phyloP scores from a whole-genome alignment of 352 stramenopile species.

The Phytophthora idaei region DNA sequence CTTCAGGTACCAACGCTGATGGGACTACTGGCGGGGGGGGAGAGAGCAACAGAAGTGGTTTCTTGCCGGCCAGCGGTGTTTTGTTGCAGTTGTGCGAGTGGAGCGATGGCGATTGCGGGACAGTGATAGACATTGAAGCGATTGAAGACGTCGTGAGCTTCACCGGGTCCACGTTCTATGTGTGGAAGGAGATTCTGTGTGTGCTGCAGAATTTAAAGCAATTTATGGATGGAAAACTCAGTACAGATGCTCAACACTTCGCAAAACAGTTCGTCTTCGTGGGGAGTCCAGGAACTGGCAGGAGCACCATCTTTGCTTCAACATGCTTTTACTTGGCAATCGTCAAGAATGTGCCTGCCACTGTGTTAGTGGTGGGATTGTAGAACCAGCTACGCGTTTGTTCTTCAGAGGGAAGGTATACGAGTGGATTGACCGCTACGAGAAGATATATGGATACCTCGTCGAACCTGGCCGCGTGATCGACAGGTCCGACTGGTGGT shows the following conservation, averaged over 20 bases:
- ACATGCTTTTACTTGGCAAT: constrained; percentile 15
- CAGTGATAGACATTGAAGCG: background rate
- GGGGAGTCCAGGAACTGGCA: constrained; percentile 19
- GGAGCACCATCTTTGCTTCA: constrained; percentile 17
- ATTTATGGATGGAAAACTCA: background rate
- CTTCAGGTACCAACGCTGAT: background rate
- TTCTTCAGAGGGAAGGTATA: background rate
- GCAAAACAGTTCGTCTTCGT: constrained; percentile 14
- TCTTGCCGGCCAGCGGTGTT: background rate
- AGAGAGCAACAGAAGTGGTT: background rate
- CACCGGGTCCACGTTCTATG: background rate
- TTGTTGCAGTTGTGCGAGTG: background rate
- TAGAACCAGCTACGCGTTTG: background rate
- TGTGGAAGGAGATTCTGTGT: background rate
- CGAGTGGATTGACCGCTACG: background rate
- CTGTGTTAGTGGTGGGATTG: background rate
- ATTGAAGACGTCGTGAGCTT: background rate
- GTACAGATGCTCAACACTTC: background rate
- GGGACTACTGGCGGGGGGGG: background rate
- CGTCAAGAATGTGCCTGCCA: background rate
- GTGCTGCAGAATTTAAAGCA: constrained; percentile 15
- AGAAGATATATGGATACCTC: background rate
- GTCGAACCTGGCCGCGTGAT: background rate
- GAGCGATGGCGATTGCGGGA: background rate
- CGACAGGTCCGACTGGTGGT: background rate